Evolutionary conservation across 129 eudicot species (phyloP).

Genomic region (Apium graveolens): DNA sequence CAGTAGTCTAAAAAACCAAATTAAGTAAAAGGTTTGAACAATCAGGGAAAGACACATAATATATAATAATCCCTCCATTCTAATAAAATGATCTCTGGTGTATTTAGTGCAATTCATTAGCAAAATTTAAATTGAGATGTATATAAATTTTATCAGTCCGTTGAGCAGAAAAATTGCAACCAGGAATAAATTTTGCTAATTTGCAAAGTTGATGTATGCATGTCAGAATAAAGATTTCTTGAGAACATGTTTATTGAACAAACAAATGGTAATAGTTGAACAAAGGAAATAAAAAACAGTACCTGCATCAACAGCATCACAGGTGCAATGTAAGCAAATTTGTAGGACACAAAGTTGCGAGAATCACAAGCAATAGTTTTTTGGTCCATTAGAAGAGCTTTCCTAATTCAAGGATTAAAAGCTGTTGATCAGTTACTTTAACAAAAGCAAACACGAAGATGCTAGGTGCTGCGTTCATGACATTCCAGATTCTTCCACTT

Average conservation of each 20-base stretch:
- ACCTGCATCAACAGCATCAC: slow-evolving; percentile 90
- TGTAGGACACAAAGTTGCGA: slow-evolving; percentile 62
- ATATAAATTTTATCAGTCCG: not conserved
- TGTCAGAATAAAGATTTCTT: too few species aligned
- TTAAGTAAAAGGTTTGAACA: not conserved
- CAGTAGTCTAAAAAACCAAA: not conserved
- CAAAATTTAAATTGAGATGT: not conserved
- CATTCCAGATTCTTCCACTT: too few species aligned
- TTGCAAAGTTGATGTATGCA: too few species aligned
- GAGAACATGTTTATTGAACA: not conserved
- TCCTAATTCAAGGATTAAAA: too few species aligned
- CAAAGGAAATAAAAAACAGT: not conserved
- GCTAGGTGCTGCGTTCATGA: too few species aligned
- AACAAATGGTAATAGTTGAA: not conserved
- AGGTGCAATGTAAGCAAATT: slow-evolving; percentile 62
- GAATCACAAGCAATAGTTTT: too few species aligned
- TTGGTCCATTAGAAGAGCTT: too few species aligned
- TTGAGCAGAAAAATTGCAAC: not conserved
- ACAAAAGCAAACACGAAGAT: too few species aligned
- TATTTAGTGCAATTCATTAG: too few species aligned
- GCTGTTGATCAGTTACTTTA: too few species aligned
- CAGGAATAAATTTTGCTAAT: too few species aligned
- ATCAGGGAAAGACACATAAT: not conserved
- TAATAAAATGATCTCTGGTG: not conserved
- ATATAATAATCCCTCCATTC: not conserved